Conservation (phyloP, 2,329 filamentous ascomycete genomes). For the Cercospora sp. region DNA sequence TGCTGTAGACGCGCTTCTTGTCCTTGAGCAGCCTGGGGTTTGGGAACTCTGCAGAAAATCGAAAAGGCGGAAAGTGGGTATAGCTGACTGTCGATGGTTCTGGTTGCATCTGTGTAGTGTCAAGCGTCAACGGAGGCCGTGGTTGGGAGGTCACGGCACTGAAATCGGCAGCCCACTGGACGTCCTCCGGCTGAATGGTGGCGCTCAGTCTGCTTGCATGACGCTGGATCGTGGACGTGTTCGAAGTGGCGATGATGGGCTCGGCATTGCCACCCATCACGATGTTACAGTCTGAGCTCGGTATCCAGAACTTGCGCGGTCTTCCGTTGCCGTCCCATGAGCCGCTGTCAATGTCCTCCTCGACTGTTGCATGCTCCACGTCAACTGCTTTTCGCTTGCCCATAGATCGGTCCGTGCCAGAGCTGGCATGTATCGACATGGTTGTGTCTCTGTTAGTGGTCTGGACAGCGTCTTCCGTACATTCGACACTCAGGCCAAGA, state of each 20-base stretch:
- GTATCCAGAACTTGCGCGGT: slow-evolving; percentile 60
- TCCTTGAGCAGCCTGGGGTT: slow-evolving; percentile 59
- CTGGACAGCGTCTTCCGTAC: slow-evolving; percentile 38
- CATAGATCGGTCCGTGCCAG: slow-evolving; percentile 37
- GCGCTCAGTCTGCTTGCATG: slow-evolving; percentile 52
- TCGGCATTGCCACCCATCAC: slow-evolving; percentile 58
- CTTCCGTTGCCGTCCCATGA: slow-evolving; percentile 57
- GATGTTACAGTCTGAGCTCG: slow-evolving; percentile 55
- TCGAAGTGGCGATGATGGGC: slow-evolving; percentile 52
- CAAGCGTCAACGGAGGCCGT: slow-evolving; percentile 26
- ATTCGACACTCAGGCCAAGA: slow-evolving; percentile 52
- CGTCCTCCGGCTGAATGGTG: slow-evolving; percentile 55
- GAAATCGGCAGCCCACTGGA: slow-evolving; percentile 59
- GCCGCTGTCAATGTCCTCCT: slow-evolving; percentile 44
- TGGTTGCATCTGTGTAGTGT: slow-evolving; percentile 8
- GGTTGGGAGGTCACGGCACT: slow-evolving; percentile 47
- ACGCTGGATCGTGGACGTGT: slow-evolving; percentile 45
- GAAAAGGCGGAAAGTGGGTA: slow-evolving; percentile 59
- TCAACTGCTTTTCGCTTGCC: slow-evolving; percentile 47
- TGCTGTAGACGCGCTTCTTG: slow-evolving; percentile 60
- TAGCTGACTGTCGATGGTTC: slow-evolving; percentile 44
- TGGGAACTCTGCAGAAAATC: slow-evolving; percentile 60
- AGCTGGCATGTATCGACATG: slow-evolving; percentile 34
- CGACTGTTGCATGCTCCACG: slow-evolving; percentile 12
- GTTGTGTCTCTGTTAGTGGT: slow-evolving; percentile 30